Evolutionary conservation across 495 filamentous ascomycete species (phyloP), one percentile per base, ranked within the genome.

Genomic region (Aspergillus kassunensis): DNA sequence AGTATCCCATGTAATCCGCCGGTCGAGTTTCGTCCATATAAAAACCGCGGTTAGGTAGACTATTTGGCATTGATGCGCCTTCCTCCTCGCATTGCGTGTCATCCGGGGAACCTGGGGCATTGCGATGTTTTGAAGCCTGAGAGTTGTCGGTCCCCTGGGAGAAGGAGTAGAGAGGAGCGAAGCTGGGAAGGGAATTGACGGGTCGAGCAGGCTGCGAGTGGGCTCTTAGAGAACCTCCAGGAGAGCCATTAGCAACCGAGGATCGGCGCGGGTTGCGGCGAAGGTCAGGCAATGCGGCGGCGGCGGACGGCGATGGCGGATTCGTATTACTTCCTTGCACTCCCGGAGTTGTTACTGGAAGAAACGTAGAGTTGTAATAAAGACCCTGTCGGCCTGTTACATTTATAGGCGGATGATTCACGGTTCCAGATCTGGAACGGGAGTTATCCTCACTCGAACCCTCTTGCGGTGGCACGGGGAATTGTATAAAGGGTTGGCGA

Each of bases 1-100:
- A 88, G 60, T 83, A 84, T 0, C 83, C 82, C 53, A 86, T 68
- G 63, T 87, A 85, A 56, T 87, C 83, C 50, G 82, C 78, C 30
- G 70, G 49, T 47, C 72, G 56, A 48, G 62, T 65, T 55, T 81
- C 75, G 43, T 80, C 78, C 46, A 72, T 58, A 25, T 73, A 72
- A 12, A 63, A 66, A 21, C 68, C 65, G 27, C 65, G 72, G 30
- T 67, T 73, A 36, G 68, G 64, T 34, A 67, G 57, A 49, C 67
- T 73, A 44, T 62, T 64, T n/a, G 72, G 65, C n/a, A 70, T 69
- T 44, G 74, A 68, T 24, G 61, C 56, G 39, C 59, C 68, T 41
- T 78, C 70, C 25, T 75, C 74, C 23, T 70, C 71, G 51, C 69
- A 72, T 25, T 67, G 68, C 27, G 60, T 62, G 16, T 63, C 62